phyloP scores from a whole-genome alignment of 2,329 filamentous ascomycete genomes.

The Zelopaecilomyces penicillatus region DNA sequence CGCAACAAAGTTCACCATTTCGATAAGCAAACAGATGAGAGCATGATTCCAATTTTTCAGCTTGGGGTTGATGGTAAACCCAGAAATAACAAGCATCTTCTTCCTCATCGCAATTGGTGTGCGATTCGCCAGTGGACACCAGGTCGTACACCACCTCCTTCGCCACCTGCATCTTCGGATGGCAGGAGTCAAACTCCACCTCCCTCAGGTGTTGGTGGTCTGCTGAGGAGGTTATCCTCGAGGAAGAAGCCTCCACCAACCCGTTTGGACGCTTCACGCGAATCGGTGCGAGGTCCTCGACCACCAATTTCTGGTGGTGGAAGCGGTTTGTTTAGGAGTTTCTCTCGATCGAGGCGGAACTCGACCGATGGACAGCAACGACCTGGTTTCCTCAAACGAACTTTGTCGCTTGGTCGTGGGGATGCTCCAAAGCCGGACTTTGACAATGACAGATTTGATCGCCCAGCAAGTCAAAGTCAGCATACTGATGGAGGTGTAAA shows the following conservation, averaged over 20 bases:
- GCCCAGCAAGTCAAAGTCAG: slow-evolving; percentile 30
- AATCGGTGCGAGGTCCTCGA: slow-evolving; percentile 33
- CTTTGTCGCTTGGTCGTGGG: slow-evolving; percentile 51
- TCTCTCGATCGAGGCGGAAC: slow-evolving; percentile 24
- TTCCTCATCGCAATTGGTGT: slow-evolving; percentile 93
- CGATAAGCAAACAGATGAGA: slow-evolving; percentile 75
- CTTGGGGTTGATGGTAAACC: slow-evolving; percentile 83
- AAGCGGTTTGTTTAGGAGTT: slow-evolving; percentile 37
- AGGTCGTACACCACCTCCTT: slow-evolving; percentile 62
- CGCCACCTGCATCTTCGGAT: slow-evolving; percentile 48
- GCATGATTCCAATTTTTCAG: slow-evolving; percentile 90
- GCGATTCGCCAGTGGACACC: slow-evolving; percentile 80
- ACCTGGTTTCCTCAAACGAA: slow-evolving; percentile 41
- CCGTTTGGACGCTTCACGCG: slow-evolving; percentile 28
- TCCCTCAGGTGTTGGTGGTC: slow-evolving; percentile 24
- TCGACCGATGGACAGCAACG: slow-evolving; percentile 27
- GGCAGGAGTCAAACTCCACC: slow-evolving; percentile 34
- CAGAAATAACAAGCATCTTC: slow-evolving; percentile 81
- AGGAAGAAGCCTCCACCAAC: slow-evolving; percentile 24
- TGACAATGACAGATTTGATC: slow-evolving; percentile 20
- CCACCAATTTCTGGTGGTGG: slow-evolving; percentile 40
- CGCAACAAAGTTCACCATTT: slow-evolving; percentile 75
- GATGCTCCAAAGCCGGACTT: slow-evolving; percentile 31
- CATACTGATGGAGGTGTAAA: slow-evolving; percentile 47
- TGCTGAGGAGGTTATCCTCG: slow-evolving; percentile 38